Percentiles rank a stretch among this genome's conserved stretches.
phyloP scores from a whole-genome alignment of 495 filamentous ascomycete species.

The Poronia punctata region DNA sequence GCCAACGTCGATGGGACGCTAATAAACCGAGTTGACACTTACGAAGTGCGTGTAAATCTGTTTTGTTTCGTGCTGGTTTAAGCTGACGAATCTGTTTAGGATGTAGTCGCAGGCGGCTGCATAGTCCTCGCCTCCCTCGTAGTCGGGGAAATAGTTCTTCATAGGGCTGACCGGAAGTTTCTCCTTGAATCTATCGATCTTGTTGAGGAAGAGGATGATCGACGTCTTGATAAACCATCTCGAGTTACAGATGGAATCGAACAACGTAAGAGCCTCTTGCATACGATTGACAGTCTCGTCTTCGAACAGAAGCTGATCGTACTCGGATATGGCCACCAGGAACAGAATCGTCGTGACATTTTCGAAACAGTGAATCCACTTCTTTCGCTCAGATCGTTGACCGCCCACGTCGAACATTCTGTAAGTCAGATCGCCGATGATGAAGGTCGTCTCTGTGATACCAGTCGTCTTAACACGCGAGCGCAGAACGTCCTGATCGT shows the following conservation, averaged over 20 bases:
- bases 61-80: slow-evolving; percentile 98
- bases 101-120: slow-evolving; percentile 93
- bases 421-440: slow-evolving; percentile 95
- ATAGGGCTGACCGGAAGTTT: slow-evolving; percentile 98
- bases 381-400: slow-evolving; percentile 98
- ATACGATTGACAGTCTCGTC: slow-evolving; percentile 96
- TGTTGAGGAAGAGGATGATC: slow-evolving; percentile 99
- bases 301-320: slow-evolving; percentile 96
- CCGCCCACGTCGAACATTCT: slow-evolving; percentile 99
- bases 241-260: slow-evolving; percentile 99
- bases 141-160: slow-evolving; percentile 99
- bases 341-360: slow-evolving; percentile 98
- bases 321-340: slow-evolving; percentile 97
- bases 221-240: slow-evolving; percentile 99
- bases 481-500: slow-evolving; percentile 93
- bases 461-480: slow-evolving; percentile 98
- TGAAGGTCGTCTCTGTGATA: slow-evolving; percentile 98
- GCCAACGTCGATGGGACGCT: neutral
- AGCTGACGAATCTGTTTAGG: slow-evolving; percentile 89
- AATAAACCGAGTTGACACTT: slow-evolving; percentile 1
- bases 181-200: slow-evolving; percentile 99
- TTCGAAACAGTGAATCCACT: slow-evolving; percentile 99
- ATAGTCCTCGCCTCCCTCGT: slow-evolving; percentile 92
- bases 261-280: slow-evolving; percentile 96
- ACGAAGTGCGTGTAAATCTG: slow-evolving; percentile 99